phyloP scores from a whole-genome alignment of 768 basidiomycete genomes.

The Psilocybe sp. region DNA sequence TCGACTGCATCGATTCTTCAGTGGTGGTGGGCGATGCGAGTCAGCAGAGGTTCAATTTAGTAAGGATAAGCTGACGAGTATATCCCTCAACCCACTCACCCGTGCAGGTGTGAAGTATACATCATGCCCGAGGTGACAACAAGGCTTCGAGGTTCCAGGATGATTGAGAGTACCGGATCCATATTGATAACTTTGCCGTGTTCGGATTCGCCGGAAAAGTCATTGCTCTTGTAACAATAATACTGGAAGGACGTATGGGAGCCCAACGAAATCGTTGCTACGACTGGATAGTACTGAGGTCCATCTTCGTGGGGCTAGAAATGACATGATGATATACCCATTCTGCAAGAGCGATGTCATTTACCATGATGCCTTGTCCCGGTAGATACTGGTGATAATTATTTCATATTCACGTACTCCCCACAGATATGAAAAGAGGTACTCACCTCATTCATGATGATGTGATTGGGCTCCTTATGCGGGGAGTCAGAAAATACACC shows the following conservation, averaged over 20 bases:
- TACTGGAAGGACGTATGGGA: constrained; percentile 85
- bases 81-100: constrained; percentile 33
- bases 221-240: constrained; percentile 53
- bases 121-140: constrained; percentile 70
- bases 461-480: constrained; percentile 77
- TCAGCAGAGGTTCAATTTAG: neutral
- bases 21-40: neutral
- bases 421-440: constrained; percentile 4
- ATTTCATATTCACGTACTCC: constrained; percentile 2
- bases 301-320: constrained; percentile 90
- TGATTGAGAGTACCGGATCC: constrained; percentile 63
- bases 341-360: too few relatives aligned
- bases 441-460: constrained; percentile 82
- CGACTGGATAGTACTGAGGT: constrained; percentile 81
- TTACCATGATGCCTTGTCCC: constrained; percentile 91
- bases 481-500: constrained; percentile 63
- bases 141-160: constrained; percentile 84
- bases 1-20: constrained; percentile 55
- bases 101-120: constrained; percentile 76
- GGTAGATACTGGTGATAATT: constrained; percentile 60
- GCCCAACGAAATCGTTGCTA: constrained; percentile 87
- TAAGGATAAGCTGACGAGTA: neutral
- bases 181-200: constrained; percentile 58
- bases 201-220: constrained; percentile 20
- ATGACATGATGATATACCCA: constrained; percentile 5